Evolutionary conservation across 768 basidiomycete species (phyloP), one percentile per base, ranked within the genome.

Genomic region (Tephrocybe sp.): DNA sequence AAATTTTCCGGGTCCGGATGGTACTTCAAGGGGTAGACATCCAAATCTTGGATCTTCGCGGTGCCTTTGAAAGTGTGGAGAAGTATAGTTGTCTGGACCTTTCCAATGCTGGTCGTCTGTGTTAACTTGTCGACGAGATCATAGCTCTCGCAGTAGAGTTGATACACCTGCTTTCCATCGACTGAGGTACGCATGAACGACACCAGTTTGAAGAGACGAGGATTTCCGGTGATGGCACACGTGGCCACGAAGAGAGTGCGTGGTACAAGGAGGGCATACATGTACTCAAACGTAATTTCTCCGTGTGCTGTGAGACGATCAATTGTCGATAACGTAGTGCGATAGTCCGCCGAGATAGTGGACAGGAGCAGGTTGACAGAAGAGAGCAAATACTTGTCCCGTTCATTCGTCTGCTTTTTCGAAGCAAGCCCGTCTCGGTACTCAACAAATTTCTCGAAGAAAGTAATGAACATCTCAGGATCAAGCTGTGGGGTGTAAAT

Each of bases 181-280:
- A 71, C 44, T 1, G 57, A 16, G 12, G 67, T 68, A 25, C 72
- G 67, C 34, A 61, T 65, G 59, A 69, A 75, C 3, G 70, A 73
- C 2, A 62, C 54, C 24, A 84, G 67, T 44, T 72, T 68, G 60
- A 82, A 75, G 4, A 81, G 70, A 22, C 79, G 73, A 0, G 74
- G 75, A 21, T 76, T 76, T 18, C 75, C 75, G 0, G 82, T 83
- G 37, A 79, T 67, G 16, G 78, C 72, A 63, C 84, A 84, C 11
- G 63, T 70, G 1, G 76, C 73, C 25, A 79, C 71, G 56, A 85
- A 65, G 39, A 78, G 61, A 18, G 77, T 72, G 24, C 76, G 69
- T 1, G 83, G 82, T 15, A 82, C 72, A 38, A 82, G 72, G 52
- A 87, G 71, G 12, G 77, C 69, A 58, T 80, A 77, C 41, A 85